These are phyloP conservation scores for Chaetomiaceae sp. DNA, from an alignment of 2,329 filamentous ascomycete genomes.

Conservation along the genomic window DNA sequence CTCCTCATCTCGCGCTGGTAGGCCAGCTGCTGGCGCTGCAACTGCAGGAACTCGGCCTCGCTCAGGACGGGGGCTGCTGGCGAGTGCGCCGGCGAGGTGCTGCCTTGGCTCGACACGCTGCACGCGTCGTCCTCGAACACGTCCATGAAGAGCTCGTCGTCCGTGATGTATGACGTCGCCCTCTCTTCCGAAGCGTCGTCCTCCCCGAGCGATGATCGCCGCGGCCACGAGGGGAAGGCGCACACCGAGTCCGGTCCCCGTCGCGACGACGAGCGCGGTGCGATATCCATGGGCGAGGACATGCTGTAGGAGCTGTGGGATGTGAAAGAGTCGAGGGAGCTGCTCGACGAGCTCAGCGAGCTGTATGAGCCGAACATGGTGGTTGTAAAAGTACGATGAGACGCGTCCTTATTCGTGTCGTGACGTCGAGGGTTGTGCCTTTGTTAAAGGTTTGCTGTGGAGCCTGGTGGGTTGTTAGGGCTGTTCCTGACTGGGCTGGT, in stretches of 20 bases:
- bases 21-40: constrained; percentile 47
- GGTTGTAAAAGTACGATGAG: constrained; percentile 19
- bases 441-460: constrained; percentile 7
- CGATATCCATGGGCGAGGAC: constrained; percentile 45
- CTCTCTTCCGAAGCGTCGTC: constrained; percentile 38
- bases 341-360: constrained; percentile 28
- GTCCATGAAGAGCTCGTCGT: constrained; percentile 58
- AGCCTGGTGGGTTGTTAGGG: constrained; percentile 1
- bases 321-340: constrained; percentile 28
- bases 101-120: constrained; percentile 44
- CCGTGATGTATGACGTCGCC: constrained; percentile 54
- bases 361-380: constrained; percentile 45
- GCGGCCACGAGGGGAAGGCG: constrained; percentile 57
- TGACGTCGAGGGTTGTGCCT: constrained; percentile 17
- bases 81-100: constrained; percentile 35
- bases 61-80: constrained; percentile 32
- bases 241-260: constrained; percentile 42
- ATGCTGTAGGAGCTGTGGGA: constrained; percentile 39
- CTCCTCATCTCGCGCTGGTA: constrained; percentile 50
- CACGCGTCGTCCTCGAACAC: constrained; percentile 47
- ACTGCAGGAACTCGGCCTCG: constrained; percentile 46
- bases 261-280: constrained; percentile 34
- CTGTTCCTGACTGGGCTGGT: neutral
- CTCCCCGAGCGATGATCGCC: constrained; percentile 47
- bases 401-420: neutral